Evolutionary conservation across 495 filamentous ascomycete species (phyloP), one percentile per base, ranked within the genome.

Genomic region (Hypoxylon lenormandii): DNA sequence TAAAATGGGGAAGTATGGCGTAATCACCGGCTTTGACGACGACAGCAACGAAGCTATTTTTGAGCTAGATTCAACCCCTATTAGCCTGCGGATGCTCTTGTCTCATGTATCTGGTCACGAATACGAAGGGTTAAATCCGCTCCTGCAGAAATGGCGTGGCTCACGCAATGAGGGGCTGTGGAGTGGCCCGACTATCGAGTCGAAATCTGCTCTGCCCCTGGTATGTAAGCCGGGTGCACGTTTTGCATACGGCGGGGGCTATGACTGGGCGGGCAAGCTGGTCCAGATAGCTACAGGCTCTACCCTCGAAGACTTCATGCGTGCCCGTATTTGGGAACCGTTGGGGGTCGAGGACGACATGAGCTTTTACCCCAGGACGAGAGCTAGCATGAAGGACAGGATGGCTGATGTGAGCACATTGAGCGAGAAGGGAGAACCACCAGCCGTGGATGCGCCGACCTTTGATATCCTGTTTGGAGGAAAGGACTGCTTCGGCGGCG

Each of bases 401-500:
- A 4, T 77, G 21, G 76, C 74, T 3, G 66, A 73, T 10, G 12
- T 74, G 7, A 74, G 74, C 21, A 72, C 74, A 12, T 33, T 63
- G 6, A 66, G 70, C 38, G 66, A 71, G 1, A 66, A 74, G 21
- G 68, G 63, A 12, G 43, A 68, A 22, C 53, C 54, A 6, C 69
- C 69, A 5, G 65, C 69, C 10, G 51, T 68, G 28, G 57, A 74
- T 33, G n/a, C 60, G 6, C 33, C 57, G 0, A 47, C 18, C 19
- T 71, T 66, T 21, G 69, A 72, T 23, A 53, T 69, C 23, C 3
- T 51, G 0, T 33, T 18, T 16, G 72, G 72, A 3, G 37, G 28
- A 11, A 65, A 48, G 5, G 82, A 83, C n/a, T 82, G 82, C 58
- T 78, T 85, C 26, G 88, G 86, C 1, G 88, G 88, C 0, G 80